phyloP scores from a whole-genome alignment of 352 stramenopile species.

The Globisporangium emineosum region DNA sequence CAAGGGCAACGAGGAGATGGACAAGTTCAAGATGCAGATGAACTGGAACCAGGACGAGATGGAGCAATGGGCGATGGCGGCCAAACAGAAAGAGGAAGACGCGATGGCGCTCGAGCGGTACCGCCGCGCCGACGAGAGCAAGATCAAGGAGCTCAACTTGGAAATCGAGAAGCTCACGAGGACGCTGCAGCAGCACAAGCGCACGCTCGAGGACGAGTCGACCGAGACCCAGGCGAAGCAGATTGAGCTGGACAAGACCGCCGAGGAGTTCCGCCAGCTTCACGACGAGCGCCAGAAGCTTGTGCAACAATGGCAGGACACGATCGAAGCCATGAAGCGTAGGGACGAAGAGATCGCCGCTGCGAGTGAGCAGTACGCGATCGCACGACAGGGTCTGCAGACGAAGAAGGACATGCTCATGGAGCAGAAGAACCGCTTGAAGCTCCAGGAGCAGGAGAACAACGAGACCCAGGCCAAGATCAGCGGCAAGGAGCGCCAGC shows the following conservation, averaged over 20 bases:
- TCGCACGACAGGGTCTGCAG: constrained; percentile 45
- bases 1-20: constrained; percentile 92
- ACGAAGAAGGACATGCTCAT: constrained; percentile 68
- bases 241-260: constrained; percentile 95
- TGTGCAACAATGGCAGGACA: constrained; percentile 94
- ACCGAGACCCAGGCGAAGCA: constrained; percentile 95
- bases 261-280: constrained; percentile 91
- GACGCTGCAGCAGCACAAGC: constrained; percentile 73
- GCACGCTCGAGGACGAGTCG: constrained; percentile 69
- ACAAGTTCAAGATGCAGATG: constrained; percentile 96
- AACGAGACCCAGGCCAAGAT: constrained; percentile 72
- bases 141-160: constrained; percentile 94
- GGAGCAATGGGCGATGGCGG: constrained; percentile 95
- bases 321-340: constrained; percentile 91
- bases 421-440: constrained; percentile 77
- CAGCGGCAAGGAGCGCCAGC: constrained; percentile 61
- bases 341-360: constrained; percentile 92
- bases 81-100: constrained; percentile 96
- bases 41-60: constrained; percentile 99
- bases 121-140: constrained; percentile 90
- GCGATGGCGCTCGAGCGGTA: constrained; percentile 92
- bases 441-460: constrained; percentile 87
- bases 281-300: constrained; percentile 93
- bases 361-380: constrained; percentile 87
- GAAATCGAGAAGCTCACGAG: constrained; percentile 93